Evolutionary conservation across 495 filamentous ascomycete genomes (phyloP).

Genomic region (Aspergillus campestris): DNA sequence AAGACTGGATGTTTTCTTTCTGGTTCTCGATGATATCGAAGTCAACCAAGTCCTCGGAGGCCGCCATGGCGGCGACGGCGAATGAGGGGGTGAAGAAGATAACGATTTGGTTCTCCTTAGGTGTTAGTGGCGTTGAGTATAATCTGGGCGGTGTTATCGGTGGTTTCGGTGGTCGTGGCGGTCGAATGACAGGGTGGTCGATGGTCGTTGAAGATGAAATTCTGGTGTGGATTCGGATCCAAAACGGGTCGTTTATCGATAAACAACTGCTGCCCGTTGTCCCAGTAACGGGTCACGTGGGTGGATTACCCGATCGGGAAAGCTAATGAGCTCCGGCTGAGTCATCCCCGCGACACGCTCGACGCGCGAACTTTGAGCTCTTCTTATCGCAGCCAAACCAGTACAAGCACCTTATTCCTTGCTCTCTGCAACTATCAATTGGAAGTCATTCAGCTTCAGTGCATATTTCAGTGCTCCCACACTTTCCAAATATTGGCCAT

Average conservation of each 20-base stretch:
- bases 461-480: too few species aligned
- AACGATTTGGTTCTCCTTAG: too few species aligned
- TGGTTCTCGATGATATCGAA: slow-evolving; percentile 94
- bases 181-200: slow-evolving; percentile 1
- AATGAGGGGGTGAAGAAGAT: background rate
- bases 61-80: slow-evolving; percentile 36
- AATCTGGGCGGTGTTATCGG: background rate
- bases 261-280: slow-evolving; percentile 35
- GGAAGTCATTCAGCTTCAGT: background rate
- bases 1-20: slow-evolving; percentile 94
- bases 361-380: too few species aligned
- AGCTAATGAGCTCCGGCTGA: background rate
- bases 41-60: slow-evolving; percentile 58
- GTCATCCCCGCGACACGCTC: background rate
- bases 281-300: slow-evolving; percentile 27
- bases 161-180: background rate
- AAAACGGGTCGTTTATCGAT: slow-evolving; percentile 30
- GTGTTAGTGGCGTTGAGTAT: too few species aligned
- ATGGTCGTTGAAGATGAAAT: slow-evolving; percentile 4
- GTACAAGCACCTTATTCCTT: too few species aligned
- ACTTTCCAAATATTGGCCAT: background rate
- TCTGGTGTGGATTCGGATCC: slow-evolving; percentile 4
- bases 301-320: background rate
- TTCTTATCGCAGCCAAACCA: too few species aligned
- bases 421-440: background rate